Evolutionary conservation across 768 basidiomycete genomes (phyloP).

Genomic region (Dendrothele bispora): DNA sequence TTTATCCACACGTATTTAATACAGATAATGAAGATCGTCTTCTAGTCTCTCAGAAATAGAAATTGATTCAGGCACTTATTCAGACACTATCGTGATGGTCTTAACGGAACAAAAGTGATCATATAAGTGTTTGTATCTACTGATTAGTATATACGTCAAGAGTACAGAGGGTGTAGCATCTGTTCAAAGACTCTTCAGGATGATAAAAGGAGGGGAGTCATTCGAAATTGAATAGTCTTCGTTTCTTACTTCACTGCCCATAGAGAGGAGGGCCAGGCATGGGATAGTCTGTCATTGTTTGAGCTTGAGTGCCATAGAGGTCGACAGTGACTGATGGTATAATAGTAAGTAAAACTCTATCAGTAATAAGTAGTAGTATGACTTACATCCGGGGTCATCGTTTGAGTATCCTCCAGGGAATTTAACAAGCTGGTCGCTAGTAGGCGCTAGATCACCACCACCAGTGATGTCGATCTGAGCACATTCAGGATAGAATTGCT

Average conservation of each 20-base stretch:
- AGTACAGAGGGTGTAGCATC: too few species aligned
- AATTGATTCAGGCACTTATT: too few species aligned
- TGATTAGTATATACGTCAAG: too few species aligned
- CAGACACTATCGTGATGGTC: too few species aligned
- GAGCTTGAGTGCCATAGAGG: constrained; percentile 38
- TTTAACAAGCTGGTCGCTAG: constrained; percentile 42
- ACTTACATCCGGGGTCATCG: constrained; percentile 42
- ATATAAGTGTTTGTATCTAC: too few species aligned
- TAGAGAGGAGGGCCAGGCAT: constrained; percentile 48
- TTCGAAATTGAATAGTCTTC: too few species aligned
- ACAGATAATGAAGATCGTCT: too few species aligned
- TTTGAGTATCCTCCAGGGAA: constrained; percentile 49
- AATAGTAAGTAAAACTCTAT: constrained; percentile 25
- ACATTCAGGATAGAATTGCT: constrained; percentile 73
- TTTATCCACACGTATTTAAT: too few species aligned
- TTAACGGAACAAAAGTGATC: too few species aligned
- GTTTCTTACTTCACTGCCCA: constrained; percentile 26
- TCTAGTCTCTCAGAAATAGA: too few species aligned
- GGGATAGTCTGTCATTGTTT: constrained; percentile 39
- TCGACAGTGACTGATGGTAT: constrained; percentile 35
- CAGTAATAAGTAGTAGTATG: constrained; percentile 8
- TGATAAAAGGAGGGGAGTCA: too few species aligned
- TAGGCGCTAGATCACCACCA: constrained; percentile 39
- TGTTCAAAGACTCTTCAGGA: too few species aligned
- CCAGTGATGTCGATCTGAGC: constrained; percentile 44